A percentile compares a stretch with the other conserved stretches of the same genome.
Evolutionary conservation across 2,329 filamentous ascomycete genomes (phyloP).

Genomic region (Xylariaceae sp.): DNA sequence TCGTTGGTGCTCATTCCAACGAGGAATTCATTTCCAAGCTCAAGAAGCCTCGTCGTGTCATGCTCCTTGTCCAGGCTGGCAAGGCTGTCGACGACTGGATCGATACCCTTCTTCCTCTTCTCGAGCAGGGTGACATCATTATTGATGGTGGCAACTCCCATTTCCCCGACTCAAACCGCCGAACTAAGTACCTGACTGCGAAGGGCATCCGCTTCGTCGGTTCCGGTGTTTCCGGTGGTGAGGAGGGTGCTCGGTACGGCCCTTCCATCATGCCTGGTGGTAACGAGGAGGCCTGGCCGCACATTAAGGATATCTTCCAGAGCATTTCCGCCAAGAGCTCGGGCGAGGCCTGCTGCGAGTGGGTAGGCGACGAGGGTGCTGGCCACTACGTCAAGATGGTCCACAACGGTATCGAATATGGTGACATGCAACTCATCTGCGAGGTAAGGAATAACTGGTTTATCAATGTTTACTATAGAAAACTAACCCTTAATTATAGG

Average conservation of each 20-base stretch:
- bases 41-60: conserved; percentile 93
- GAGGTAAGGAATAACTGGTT: conserved; percentile 60
- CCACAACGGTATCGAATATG: conserved; percentile 99
- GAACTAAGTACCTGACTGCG: conserved; percentile 74
- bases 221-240: conserved; percentile 95
- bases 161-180: conserved; percentile 98
- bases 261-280: conserved; percentile 98
- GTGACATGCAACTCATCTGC: conserved; percentile 99
- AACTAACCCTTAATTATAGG: conserved; percentile 47
- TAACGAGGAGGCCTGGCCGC: conserved; percentile 95
- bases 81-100: conserved; percentile 99
- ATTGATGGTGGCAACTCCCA: conserved; percentile 99
- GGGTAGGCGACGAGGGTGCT: conserved; percentile 98
- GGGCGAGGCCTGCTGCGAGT: conserved; percentile 96
- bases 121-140: conserved; percentile 90
- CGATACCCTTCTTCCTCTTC: conserved; percentile 79
- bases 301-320: conserved; percentile 99
- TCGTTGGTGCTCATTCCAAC: conserved; percentile 87
- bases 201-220: conserved; percentile 97
- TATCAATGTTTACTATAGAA: neutral
- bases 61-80: conserved; percentile 98
- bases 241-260: conserved; percentile 97
- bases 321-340: conserved; percentile 96
- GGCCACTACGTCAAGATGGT: conserved; percentile 99
- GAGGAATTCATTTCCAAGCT: conserved; percentile 95